Percentiles rank a stretch among this genome's conserved stretches.
Conservation (phyloP, 768 basidiomycete genomes). For the Obba rivulosa region DNA sequence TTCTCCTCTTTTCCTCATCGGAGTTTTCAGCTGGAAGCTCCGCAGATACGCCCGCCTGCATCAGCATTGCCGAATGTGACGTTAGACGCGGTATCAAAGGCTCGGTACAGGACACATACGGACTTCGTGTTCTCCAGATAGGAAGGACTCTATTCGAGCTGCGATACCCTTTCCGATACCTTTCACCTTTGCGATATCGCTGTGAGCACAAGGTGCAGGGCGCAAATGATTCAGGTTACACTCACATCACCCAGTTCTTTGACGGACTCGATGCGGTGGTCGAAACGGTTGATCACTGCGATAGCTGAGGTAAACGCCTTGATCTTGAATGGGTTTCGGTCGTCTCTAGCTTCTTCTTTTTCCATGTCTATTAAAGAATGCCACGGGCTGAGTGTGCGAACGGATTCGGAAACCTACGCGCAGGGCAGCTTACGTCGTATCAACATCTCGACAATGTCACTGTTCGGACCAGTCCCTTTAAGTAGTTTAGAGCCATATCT, state of each 20-base stretch:
- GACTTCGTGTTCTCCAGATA: slow-evolving; percentile 12
- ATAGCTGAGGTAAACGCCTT: neutral
- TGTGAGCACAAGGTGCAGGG: neutral
- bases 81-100: neutral
- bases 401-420: too few relatives aligned
- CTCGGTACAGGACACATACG: slow-evolving; percentile 7
- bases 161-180: slow-evolving; percentile 16
- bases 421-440: too few relatives aligned
- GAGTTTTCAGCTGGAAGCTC: slow-evolving; percentile 10
- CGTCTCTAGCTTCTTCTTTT: neutral
- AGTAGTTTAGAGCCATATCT: too few relatives aligned
- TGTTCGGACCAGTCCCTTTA: too few relatives aligned
- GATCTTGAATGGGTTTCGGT: neutral
- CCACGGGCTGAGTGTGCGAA: too few relatives aligned
- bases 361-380: neutral
- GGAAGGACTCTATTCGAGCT: slow-evolving; percentile 10
- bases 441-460: too few relatives aligned
- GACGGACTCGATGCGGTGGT: slow-evolving; percentile 9
- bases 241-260: slow-evolving; percentile 11
- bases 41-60: neutral
- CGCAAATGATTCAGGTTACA: neutral
- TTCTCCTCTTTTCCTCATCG: slow-evolving; percentile 23
- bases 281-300: neutral
- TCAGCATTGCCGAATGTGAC: too few relatives aligned
- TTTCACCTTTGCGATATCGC: slow-evolving; percentile 2